phyloP scores from a whole-genome alignment of 108 stramenopile genomes.

The Schizochytrium sp. region DNA sequence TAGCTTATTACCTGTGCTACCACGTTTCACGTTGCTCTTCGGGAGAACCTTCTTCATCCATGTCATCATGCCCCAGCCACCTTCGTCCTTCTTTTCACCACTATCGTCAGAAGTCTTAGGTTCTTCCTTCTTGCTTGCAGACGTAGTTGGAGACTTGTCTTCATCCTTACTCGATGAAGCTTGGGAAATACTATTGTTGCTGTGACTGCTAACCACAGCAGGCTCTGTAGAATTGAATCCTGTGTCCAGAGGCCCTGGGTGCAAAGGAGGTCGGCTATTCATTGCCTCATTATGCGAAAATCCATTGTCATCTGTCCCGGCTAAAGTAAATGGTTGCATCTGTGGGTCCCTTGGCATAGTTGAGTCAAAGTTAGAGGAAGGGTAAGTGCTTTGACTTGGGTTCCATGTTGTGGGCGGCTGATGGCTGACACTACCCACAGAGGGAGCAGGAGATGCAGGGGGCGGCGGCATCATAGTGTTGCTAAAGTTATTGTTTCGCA shows the following conservation, averaged over 20 bases:
- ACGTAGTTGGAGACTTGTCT: background rate
- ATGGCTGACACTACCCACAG: too few species aligned
- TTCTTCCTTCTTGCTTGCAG: background rate
- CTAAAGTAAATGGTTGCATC: too few species aligned
- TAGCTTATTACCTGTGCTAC: slow-evolving; percentile 34
- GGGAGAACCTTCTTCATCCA: slow-evolving; percentile 54
- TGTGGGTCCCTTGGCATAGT: background rate
- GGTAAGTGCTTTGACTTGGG: background rate
- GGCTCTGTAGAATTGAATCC: background rate
- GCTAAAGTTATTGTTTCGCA: too few species aligned
- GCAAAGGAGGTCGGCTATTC: too few species aligned
- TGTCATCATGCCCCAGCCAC: background rate
- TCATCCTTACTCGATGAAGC: background rate
- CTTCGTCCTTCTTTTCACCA: background rate
- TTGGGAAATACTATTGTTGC: background rate
- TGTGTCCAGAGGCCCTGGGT: background rate
- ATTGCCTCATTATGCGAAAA: too few species aligned
- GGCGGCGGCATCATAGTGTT: too few species aligned
- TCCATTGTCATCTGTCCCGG: too few species aligned
- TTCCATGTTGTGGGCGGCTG: too few species aligned
- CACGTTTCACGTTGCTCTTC: slow-evolving; percentile 35
- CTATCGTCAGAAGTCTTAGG: background rate
- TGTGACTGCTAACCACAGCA: background rate
- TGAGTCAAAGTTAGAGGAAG: background rate
- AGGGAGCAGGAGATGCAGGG: too few species aligned